Base-by-base conservation (phyloP, 2,329 filamentous ascomycete genomes). In the Lachnellula hyalina region DNA sequence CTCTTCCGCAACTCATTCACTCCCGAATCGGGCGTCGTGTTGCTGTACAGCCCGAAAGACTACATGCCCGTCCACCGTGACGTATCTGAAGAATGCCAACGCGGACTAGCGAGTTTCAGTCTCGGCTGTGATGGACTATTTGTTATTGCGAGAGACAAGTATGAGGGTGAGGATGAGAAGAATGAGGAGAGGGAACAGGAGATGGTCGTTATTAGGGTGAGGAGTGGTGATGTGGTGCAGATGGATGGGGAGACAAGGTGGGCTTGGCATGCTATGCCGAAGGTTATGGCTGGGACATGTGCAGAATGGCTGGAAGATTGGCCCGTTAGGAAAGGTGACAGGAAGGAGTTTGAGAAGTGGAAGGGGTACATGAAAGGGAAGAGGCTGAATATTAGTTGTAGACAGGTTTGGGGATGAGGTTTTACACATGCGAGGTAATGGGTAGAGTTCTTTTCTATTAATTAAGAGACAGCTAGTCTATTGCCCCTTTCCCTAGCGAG, bases 251-350 rank as follows among this genome's bases (percentile, higher is more conserved):
- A 84, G 58, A 87, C 89, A 2, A 79, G 93, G 49, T 96, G 90
- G 72, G 91, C 92, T 3, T 97, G 93, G 93, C 93, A 97, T 74
- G 92, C 90, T 11, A 91, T 97, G 28, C 93, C 93, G 5, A 95
- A 92, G 70, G 85, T 97, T 7, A 70, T 96, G 42, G 81, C 83
- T 42, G 82, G 77, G 0, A 96, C 90, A 0, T 96, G 92, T 72
- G 92, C 93, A 0, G 74, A 74, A 0, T 88, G 84, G 71, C 70
- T 97, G 53, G 73, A 77, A 52, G 75, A 87, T 40, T 97, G 92
- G 93, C 93, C 92, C 35, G 49, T 15, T 76, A 77, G 2, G 55
- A 23, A 38, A 58, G 44, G 23, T 47, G 47, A 15, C 76, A 77
- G 2, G 41, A 74, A 70, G 19, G 68, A 73, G n/a, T 64, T 60